Conservation (phyloP, 2,329 filamentous ascomycete genomes). For the Aspergillus calidoustus region DNA sequence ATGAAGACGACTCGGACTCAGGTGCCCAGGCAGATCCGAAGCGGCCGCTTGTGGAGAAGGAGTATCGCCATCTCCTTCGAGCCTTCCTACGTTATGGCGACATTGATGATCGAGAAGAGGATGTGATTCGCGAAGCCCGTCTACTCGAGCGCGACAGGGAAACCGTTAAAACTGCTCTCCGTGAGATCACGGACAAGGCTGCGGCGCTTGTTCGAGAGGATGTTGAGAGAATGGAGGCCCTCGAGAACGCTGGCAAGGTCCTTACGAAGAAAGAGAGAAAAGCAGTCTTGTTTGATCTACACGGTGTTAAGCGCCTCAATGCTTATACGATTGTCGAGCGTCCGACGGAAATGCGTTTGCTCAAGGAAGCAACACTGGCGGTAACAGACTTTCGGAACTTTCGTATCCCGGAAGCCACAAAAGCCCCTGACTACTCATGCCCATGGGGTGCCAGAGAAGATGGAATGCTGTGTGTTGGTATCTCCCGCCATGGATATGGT, state of each 20-base stretch:
- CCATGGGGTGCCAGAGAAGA: conserved; percentile 93
- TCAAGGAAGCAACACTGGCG: conserved; percentile 72
- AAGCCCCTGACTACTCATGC: conserved; percentile 88
- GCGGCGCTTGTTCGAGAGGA: conserved; percentile 76
- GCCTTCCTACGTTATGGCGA: conserved; percentile 91
- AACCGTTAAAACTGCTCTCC: conserved; percentile 75
- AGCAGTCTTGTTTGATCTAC: conserved; percentile 92
- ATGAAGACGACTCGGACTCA: conserved; percentile 73
- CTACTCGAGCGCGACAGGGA: conserved; percentile 79
- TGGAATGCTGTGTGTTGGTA: conserved; percentile 94
- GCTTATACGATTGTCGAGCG: conserved; percentile 93
- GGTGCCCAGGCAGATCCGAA: conserved; percentile 73
- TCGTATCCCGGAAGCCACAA: conserved; percentile 87
- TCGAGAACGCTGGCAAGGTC: conserved; percentile 76
- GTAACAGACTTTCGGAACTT: conserved; percentile 75
- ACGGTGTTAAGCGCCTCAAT: conserved; percentile 91
- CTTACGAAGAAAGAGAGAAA: conserved; percentile 98
- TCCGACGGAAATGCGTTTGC: conserved; percentile 82
- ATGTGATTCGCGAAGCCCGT: conserved; percentile 85
- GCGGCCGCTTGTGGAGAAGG: conserved; percentile 88
- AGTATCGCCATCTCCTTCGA: conserved; percentile 87
- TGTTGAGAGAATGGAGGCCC: conserved; percentile 61
- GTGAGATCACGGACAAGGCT: conserved; percentile 76
- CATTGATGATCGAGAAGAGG: conserved; percentile 83
- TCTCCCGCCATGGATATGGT: conserved; percentile 91